Conservation (phyloP, 176 grass and related monocot genomes). For the Lolium rigidum region DNA sequence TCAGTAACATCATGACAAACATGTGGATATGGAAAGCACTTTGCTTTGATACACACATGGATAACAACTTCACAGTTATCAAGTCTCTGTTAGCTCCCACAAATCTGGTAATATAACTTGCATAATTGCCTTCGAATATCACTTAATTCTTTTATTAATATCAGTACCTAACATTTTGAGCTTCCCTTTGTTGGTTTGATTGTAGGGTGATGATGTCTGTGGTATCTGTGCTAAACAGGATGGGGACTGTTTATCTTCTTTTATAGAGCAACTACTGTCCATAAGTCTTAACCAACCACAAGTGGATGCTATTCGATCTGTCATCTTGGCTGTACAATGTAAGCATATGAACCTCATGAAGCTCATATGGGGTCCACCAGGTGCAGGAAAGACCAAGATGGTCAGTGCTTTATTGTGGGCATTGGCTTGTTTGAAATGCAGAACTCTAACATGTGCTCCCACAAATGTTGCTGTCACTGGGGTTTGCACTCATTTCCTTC, state of each 20-base stretch:
- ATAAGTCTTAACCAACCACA: slow-evolving; percentile 71
- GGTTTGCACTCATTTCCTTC: slow-evolving; percentile 59
- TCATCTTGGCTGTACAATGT: slow-evolving; percentile 49
- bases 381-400: not conserved
- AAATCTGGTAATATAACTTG: slow-evolving; percentile 46
- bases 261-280: slow-evolving; percentile 30
- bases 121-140: not conserved
- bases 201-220: slow-evolving; percentile 47
- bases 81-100: slow-evolving; percentile 43
- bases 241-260: slow-evolving; percentile 29
- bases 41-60: slow-evolving; percentile 17
- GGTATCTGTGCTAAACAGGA: slow-evolving; percentile 3
- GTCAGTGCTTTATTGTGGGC: slow-evolving; percentile 53
- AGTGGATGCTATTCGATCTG: slow-evolving; percentile 50
- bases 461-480: slow-evolving; percentile 76
- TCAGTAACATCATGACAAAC: slow-evolving; percentile 58
- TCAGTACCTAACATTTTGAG: slow-evolving; percentile 16
- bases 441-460: slow-evolving; percentile 76
- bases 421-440: slow-evolving; percentile 55
- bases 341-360: slow-evolving; percentile 49
- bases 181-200: not conserved
- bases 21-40: slow-evolving; percentile 63
- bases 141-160: not conserved
- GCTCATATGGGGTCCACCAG: slow-evolving; percentile 85
- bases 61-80: slow-evolving; percentile 66